These are phyloP conservation scores for Alternaria arbusti DNA, from an alignment of 2,329 filamentous ascomycete species.

Conservation along the genomic window DNA sequence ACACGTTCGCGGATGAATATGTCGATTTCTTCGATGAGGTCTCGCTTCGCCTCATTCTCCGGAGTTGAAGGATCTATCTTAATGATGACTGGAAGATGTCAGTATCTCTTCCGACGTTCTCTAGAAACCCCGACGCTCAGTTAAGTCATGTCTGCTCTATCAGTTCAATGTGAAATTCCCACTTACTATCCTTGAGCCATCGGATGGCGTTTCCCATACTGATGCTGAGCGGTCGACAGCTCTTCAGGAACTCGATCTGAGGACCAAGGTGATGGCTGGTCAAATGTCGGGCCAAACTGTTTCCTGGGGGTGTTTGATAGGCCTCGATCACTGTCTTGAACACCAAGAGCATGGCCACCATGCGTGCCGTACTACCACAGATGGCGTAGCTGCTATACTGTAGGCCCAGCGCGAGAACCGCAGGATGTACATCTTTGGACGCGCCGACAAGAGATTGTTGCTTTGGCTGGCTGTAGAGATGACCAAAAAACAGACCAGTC, in stretches of 20 bases:
- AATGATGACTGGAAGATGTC: conserved; percentile 68
- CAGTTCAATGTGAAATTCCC: neutral
- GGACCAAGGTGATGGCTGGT: conserved; percentile 89
- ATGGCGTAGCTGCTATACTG: conserved; percentile 90
- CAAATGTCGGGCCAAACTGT: conserved; percentile 87
- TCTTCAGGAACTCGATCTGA: conserved; percentile 93
- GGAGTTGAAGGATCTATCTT: conserved; percentile 86
- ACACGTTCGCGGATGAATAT: conserved; percentile 90
- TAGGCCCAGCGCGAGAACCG: conserved; percentile 82
- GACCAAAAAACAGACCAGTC: conserved; percentile 68
- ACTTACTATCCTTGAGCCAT: conserved; percentile 76
- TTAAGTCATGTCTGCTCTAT: neutral
- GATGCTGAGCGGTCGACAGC: conserved; percentile 93
- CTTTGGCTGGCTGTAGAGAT: conserved; percentile 78
- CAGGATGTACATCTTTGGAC: conserved; percentile 79
- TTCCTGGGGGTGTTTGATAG: conserved; percentile 87
- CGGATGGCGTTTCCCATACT: conserved; percentile 97
- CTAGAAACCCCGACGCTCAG: neutral
- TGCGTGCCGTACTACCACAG: conserved; percentile 85
- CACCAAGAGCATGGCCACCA: conserved; percentile 84
- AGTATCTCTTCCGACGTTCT: neutral
- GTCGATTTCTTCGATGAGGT: conserved; percentile 82
- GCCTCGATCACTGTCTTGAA: conserved; percentile 92
- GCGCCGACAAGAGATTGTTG: conserved; percentile 66
- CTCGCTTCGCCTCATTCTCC: conserved; percentile 80